These are phyloP conservation scores for Cicer cuneatum DNA, from an alignment of 306 rosid genomes.

Conservation along the genomic window DNA sequence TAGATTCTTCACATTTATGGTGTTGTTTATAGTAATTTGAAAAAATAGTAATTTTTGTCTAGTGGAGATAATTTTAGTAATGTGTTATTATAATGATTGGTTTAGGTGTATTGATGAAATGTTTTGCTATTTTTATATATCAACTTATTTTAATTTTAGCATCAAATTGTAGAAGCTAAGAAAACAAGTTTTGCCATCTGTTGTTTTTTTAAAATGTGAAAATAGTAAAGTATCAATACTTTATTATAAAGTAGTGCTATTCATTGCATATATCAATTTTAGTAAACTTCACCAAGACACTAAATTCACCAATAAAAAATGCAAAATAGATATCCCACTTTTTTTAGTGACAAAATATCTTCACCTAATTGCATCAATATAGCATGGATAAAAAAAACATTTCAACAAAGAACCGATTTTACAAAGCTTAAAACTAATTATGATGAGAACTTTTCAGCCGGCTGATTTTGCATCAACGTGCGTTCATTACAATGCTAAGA, in stretches of 20 bases:
- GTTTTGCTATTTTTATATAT: slow-evolving; percentile 37
- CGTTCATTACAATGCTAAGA: too few species aligned
- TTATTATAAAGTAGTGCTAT: background rate
- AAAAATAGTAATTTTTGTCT: background rate
- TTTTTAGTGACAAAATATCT: background rate
- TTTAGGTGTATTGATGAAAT: background rate
- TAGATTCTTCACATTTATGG: background rate
- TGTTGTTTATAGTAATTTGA: background rate
- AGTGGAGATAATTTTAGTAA: slow-evolving; percentile 31
- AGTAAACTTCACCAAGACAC: background rate
- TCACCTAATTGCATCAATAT: background rate
- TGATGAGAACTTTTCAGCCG: background rate
- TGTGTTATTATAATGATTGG: slow-evolving; percentile 21
- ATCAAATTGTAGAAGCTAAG: background rate
- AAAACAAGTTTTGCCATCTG: background rate
- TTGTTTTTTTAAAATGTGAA: background rate
- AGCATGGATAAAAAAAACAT: slow-evolving; percentile 2
- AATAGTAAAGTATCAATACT: background rate
- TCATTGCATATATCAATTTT: background rate
- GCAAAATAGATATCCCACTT: background rate
- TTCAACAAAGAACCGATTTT: background rate
- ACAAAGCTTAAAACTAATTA: slow-evolving; percentile 20
- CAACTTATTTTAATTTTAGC: background rate
- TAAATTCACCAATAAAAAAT: background rate
- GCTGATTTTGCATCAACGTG: too few species aligned